Conservation (phyloP, 495 filamentous ascomycete genomes). For the Penicillium crystallinum region DNA sequence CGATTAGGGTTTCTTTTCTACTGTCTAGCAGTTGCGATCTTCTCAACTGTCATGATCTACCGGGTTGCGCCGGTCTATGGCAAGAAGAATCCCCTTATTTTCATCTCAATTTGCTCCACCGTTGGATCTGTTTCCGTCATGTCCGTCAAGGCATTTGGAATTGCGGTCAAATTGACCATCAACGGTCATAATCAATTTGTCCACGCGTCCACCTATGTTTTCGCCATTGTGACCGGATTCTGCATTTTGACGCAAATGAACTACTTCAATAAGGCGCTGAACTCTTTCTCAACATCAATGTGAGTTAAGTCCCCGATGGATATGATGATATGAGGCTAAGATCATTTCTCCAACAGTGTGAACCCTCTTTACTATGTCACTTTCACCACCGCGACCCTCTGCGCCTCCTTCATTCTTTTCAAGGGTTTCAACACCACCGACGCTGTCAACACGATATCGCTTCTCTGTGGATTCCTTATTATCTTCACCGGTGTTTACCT, state of each 20-base stretch:
- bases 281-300: conserved; percentile 95
- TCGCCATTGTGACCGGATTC: conserved; percentile 83
- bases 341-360: conserved; percentile 55
- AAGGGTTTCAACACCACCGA: conserved; percentile 95
- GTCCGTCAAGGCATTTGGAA: conserved; percentile 97
- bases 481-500: conserved; percentile 98
- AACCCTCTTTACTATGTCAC: conserved; percentile 99
- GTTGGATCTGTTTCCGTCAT: conserved; percentile 97
- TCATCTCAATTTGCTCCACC: conserved; percentile 93
- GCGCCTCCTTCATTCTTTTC: conserved; percentile 96
- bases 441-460: conserved; percentile 85
- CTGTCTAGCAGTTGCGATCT: conserved; percentile 66
- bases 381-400: conserved; percentile 94
- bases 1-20: conserved; percentile 78
- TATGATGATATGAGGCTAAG: conserved; percentile 21
- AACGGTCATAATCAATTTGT: conserved; percentile 89
- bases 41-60: conserved; percentile 94
- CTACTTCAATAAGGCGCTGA: conserved; percentile 98
- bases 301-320: conserved; percentile 40
- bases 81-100: conserved; percentile 91
- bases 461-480: conserved; percentile 89
- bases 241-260: conserved; percentile 99
- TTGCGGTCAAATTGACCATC: conserved; percentile 90
- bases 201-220: conserved; percentile 92
- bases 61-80: conserved; percentile 81